A percentile compares a stretch with the other conserved stretches of the same genome.
Evolutionary conservation across 257 asterid genomes (phyloP).

Genomic region (Penstemon eatonii): DNA sequence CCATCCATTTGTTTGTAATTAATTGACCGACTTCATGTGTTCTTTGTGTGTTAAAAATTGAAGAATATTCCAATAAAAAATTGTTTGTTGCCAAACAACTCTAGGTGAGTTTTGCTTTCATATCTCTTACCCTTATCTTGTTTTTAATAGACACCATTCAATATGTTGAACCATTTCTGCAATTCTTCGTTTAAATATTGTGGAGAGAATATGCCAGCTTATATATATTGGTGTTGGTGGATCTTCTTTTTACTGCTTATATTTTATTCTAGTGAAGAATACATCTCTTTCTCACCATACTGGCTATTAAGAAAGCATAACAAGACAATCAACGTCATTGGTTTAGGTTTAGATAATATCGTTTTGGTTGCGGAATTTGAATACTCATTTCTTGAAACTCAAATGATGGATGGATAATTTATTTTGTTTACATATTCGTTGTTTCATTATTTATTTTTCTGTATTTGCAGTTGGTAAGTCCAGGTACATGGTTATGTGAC

Average conservation of each 20-base stretch:
- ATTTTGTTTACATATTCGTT: not conserved
- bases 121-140: not conserved
- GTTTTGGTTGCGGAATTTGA: too few relatives aligned
- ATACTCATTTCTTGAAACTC: not conserved
- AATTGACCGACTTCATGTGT: not conserved
- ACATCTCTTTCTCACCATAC: not conserved
- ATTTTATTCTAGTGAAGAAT: constrained; percentile 22
- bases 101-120: not conserved
- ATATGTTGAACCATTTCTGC: not conserved
- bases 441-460: not conserved
- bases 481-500: constrained; percentile 65
- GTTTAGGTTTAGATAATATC: not conserved
- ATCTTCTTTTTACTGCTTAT: constrained; percentile 10
- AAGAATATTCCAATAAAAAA: not conserved
- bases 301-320: constrained; percentile 5
- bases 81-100: not conserved
- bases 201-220: constrained; percentile 25
- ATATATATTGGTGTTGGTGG: constrained; percentile 29
- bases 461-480: constrained; percentile 54
- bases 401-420: not conserved
- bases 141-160: not conserved
- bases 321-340: constrained; percentile 9
- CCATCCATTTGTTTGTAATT: constrained; percentile 5
- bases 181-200: constrained; percentile 7
- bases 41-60: not conserved